A percentile compares a stretch with the other conserved stretches of the same genome.
These are phyloP conservation scores for Adansonia grandidieri DNA, from an alignment of 441 rosid genomes.

Conservation along the genomic window DNA sequence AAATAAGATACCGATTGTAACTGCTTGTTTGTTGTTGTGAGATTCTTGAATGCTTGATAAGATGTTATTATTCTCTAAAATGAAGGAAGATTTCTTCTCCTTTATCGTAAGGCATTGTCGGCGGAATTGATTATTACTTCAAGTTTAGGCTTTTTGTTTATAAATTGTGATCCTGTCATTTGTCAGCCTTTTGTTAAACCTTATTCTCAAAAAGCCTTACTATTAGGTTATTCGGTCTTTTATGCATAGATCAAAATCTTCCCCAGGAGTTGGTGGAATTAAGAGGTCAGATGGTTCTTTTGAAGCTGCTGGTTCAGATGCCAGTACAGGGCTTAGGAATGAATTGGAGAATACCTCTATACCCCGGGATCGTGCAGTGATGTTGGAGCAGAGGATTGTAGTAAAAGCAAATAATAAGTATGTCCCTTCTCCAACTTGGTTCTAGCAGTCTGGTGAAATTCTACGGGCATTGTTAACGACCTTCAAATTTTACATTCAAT, in stretches of 20 bases:
- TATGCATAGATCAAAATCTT: slow-evolving; percentile 61
- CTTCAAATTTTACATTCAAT: slow-evolving; percentile 9
- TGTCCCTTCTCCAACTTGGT: slow-evolving; percentile 29
- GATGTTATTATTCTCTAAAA: background rate
- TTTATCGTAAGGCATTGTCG: background rate
- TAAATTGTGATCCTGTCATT: background rate
- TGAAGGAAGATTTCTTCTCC: background rate
- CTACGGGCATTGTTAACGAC: background rate
- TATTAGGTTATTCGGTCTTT: slow-evolving; percentile 18
- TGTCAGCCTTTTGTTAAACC: background rate
- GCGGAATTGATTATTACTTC: background rate
- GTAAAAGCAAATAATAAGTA: slow-evolving; percentile 62
- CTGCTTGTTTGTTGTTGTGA: background rate
- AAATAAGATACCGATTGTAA: background rate
- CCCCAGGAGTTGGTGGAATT: slow-evolving; percentile 55
- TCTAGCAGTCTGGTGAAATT: slow-evolving; percentile 8
- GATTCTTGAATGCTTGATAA: background rate
- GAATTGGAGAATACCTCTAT: slow-evolving; percentile 61
- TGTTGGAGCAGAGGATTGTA: slow-evolving; percentile 56
- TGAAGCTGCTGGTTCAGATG: slow-evolving; percentile 61
- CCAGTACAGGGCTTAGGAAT: slow-evolving; percentile 51
- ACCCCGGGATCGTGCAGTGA: slow-evolving; percentile 54
- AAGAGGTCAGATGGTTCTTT: slow-evolving; percentile 63
- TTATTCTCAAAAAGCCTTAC: background rate
- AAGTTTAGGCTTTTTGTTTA: background rate